A percentile compares a stretch with the other conserved stretches of the same genome.
These are phyloP conservation scores for Hypocrella siamensis DNA, from an alignment of 2,329 filamentous ascomycete genomes.

Conservation along the genomic window DNA sequence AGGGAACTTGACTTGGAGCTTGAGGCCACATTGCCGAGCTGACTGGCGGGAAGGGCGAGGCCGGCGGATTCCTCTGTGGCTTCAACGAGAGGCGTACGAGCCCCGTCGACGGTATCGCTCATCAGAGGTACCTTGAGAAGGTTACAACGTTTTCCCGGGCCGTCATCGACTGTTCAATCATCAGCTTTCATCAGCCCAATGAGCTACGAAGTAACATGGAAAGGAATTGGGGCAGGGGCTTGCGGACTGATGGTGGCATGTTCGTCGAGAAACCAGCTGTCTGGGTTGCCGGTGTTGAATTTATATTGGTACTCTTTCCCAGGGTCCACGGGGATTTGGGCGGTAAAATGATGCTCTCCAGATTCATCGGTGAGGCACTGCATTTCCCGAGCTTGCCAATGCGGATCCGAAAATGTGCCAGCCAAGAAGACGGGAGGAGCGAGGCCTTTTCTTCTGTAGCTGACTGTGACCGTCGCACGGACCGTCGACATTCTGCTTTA, in stretches of 20 bases:
- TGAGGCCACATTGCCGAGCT: slow-evolving; percentile 1
- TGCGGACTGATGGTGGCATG: slow-evolving; percentile 30
- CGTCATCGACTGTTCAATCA: slow-evolving; percentile 2
- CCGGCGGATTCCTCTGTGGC: slow-evolving; percentile 3
- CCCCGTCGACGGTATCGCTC: slow-evolving; percentile 1
- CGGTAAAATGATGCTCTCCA: slow-evolving; percentile 42
- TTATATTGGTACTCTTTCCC: slow-evolving; percentile 58
- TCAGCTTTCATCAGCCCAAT: not conserved
- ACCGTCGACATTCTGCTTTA: slow-evolving; percentile 6
- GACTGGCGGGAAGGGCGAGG: slow-evolving; percentile 1
- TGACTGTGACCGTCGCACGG: slow-evolving; percentile 35
- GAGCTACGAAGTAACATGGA: not conserved
- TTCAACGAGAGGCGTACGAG: slow-evolving; percentile 4
- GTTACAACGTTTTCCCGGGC: slow-evolving; percentile 6
- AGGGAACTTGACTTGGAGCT: slow-evolving; percentile 2
- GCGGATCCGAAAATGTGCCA: slow-evolving; percentile 49
- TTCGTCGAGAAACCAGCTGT: slow-evolving; percentile 59
- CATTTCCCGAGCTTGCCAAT: slow-evolving; percentile 57
- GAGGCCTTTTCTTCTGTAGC: slow-evolving; percentile 42
- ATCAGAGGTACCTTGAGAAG: slow-evolving; percentile 7
- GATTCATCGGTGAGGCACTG: slow-evolving; percentile 29
- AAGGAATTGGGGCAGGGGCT: not conserved
- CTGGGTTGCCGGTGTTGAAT: slow-evolving; percentile 48
- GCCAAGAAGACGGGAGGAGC: slow-evolving; percentile 55
- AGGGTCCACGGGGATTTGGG: slow-evolving; percentile 35